Evolutionary conservation across 2,329 filamentous ascomycete genomes (phyloP).

Genomic region (Ascochyta pisi): DNA sequence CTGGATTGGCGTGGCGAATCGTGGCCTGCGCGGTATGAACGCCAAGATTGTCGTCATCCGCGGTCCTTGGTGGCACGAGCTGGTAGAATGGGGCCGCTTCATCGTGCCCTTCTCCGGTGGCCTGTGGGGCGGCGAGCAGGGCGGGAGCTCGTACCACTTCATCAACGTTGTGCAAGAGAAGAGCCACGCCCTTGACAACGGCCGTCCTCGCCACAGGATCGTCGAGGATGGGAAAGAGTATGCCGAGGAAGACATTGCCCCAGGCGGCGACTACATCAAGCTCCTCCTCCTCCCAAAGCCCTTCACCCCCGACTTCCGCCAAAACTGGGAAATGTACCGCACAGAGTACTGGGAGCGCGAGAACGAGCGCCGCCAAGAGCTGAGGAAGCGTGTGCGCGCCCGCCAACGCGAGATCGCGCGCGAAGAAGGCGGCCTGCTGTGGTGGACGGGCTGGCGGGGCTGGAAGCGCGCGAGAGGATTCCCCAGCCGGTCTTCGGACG

Average conservation of each 20-base stretch:
- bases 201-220: conserved; percentile 38
- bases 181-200: conserved; percentile 33
- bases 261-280: conserved; percentile 90
- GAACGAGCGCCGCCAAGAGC: conserved; percentile 81
- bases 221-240: conserved; percentile 67
- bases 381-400: conserved; percentile 73
- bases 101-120: conserved; percentile 72
- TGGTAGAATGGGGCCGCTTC: conserved; percentile 74
- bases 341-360: conserved; percentile 97
- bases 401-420: conserved; percentile 72
- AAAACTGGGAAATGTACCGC: conserved; percentile 96
- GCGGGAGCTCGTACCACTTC: conserved; percentile 75
- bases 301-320: conserved; percentile 91
- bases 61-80: conserved; percentile 80
- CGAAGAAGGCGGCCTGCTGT: conserved; percentile 75
- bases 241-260: conserved; percentile 87
- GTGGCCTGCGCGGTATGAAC: conserved; percentile 90
- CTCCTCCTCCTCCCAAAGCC: conserved; percentile 90
- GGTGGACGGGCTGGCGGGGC: conserved; percentile 81
- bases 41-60: conserved; percentile 92
- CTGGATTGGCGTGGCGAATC: conserved; percentile 88
- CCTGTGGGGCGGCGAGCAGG: conserved; percentile 54
- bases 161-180: conserved; percentile 66
- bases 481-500: conserved; percentile 30
- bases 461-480: conserved; percentile 50